These are phyloP conservation scores for Trichoderma endophyticum DNA, from an alignment of 2,329 filamentous ascomycete genomes.

Conservation along the genomic window DNA sequence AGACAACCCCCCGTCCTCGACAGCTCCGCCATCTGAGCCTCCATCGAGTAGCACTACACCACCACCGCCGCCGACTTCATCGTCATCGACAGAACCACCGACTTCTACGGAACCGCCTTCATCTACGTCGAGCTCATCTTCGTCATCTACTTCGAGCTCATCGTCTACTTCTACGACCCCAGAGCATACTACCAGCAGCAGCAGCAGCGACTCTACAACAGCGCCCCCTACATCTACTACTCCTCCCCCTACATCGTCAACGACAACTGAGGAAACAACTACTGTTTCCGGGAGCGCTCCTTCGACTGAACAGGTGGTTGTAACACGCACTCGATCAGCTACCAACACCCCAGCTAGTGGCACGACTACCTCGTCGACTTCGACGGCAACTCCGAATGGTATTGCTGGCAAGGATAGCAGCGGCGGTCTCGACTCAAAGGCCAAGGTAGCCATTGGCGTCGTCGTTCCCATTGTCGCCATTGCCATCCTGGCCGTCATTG, in stretches of 20 bases:
- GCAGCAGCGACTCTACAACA: background rate
- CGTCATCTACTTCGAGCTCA: conserved; percentile 7
- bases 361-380: conserved; percentile 26
- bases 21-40: background rate
- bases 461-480: conserved; percentile 90
- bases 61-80: conserved; percentile 1
- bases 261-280: background rate
- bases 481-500: conserved; percentile 71
- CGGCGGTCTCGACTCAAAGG: conserved; percentile 51
- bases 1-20: background rate
- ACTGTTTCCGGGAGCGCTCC: conserved; percentile 1
- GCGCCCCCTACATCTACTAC: background rate
- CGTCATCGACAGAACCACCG: conserved; percentile 12
- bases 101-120: conserved; percentile 12
- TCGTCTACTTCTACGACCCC: background rate
- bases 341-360: conserved; percentile 10
- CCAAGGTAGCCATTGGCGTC: conserved; percentile 86
- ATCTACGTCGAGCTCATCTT: conserved; percentile 16
- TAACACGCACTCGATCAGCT: conserved; percentile 27
- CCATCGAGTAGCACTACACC: background rate
- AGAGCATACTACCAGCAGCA: background rate
- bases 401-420: background rate
- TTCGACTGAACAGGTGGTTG: conserved; percentile 25
- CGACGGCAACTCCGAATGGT: conserved; percentile 25
- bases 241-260: background rate